Percentiles rank a stretch among this genome's conserved stretches.
Evolutionary conservation across 192 early-diverging fungal genomes (phyloP).

Genomic region (Podila minutissima): DNA sequence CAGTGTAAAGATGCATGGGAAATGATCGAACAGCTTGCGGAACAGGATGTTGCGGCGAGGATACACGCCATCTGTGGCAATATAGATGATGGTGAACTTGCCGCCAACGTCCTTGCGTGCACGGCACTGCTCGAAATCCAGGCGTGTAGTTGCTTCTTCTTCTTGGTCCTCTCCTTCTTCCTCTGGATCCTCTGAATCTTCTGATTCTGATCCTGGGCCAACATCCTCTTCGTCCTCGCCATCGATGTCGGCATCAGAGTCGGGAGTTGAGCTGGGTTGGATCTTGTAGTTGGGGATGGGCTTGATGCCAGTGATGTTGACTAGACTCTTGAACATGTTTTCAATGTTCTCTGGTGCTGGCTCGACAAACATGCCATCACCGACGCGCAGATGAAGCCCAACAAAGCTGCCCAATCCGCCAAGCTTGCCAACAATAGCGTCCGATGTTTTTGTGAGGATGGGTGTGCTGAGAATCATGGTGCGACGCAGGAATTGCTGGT

Average conservation of each 20-base stretch:
- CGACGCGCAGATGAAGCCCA: slow-evolving; percentile 63
- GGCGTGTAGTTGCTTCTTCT: slow-evolving; percentile 1
- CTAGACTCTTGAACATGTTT: slow-evolving; percentile 56
- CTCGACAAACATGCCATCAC: slow-evolving; percentile 60
- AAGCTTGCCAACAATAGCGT: slow-evolving; percentile 54
- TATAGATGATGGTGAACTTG: slow-evolving; percentile 45
- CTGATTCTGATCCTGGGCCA: background rate
- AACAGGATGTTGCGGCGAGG: slow-evolving; percentile 48
- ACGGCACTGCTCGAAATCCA: slow-evolving; percentile 11
- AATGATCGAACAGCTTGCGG: slow-evolving; percentile 55
- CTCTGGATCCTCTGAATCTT: background rate
- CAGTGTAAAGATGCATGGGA: slow-evolving; percentile 64
- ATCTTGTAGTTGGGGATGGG: slow-evolving; percentile 19
- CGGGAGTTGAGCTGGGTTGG: background rate
- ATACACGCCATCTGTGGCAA: slow-evolving; percentile 51
- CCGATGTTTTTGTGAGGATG: slow-evolving; percentile 52
- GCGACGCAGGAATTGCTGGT: slow-evolving; percentile 47
- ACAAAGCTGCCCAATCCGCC: slow-evolving; percentile 59
- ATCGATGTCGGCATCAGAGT: background rate
- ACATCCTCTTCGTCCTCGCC: background rate
- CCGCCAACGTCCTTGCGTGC: slow-evolving; percentile 12
- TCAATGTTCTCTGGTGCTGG: slow-evolving; percentile 56
- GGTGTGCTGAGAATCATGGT: slow-evolving; percentile 63
- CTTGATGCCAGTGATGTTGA: slow-evolving; percentile 46
- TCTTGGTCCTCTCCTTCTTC: slow-evolving; percentile 1